These are phyloP conservation scores for Vickermania spadyakhi DNA, from an alignment of 208 protist genomes.

Conservation along the genomic window DNA sequence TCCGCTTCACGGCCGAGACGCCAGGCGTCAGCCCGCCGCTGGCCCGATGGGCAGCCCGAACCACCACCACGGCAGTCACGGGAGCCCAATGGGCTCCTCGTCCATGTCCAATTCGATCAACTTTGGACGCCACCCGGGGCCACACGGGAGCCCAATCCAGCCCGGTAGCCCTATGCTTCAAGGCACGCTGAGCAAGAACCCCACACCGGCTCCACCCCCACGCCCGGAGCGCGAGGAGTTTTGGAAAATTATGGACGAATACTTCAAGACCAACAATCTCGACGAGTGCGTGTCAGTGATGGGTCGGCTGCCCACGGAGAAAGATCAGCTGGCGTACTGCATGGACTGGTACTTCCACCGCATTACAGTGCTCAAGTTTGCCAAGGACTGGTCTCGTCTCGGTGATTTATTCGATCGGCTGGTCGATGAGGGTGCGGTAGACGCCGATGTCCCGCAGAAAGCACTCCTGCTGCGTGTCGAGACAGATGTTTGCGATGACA, in stretches of 20 bases:
- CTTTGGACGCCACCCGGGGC: too few species aligned
- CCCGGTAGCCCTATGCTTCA: background rate
- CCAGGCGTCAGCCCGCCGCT: slow-evolving; percentile 7
- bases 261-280: slow-evolving; percentile 43
- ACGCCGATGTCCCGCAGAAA: slow-evolving; percentile 26
- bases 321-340: slow-evolving; percentile 42
- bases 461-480: slow-evolving; percentile 53
- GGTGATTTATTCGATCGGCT: slow-evolving; percentile 73
- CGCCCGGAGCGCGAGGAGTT: slow-evolving; percentile 58
- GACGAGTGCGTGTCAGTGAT: slow-evolving; percentile 49
- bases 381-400: slow-evolving; percentile 50
- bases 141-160: background rate
- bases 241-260: slow-evolving; percentile 70
- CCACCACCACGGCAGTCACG: background rate
- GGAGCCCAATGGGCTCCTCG: background rate
- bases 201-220: slow-evolving; percentile 10
- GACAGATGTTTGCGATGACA: slow-evolving; percentile 45
- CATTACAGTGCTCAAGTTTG: slow-evolving; percentile 61
- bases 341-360: slow-evolving; percentile 64
- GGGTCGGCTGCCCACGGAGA: slow-evolving; percentile 23
- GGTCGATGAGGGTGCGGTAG: slow-evolving; percentile 28
- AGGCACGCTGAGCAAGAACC: slow-evolving; percentile 3
- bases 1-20: slow-evolving; percentile 38
- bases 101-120: too few species aligned
- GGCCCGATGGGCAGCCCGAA: background rate